These are phyloP conservation scores for Solanum acaule DNA, from an alignment of 257 asterid species.

Conservation along the genomic window DNA sequence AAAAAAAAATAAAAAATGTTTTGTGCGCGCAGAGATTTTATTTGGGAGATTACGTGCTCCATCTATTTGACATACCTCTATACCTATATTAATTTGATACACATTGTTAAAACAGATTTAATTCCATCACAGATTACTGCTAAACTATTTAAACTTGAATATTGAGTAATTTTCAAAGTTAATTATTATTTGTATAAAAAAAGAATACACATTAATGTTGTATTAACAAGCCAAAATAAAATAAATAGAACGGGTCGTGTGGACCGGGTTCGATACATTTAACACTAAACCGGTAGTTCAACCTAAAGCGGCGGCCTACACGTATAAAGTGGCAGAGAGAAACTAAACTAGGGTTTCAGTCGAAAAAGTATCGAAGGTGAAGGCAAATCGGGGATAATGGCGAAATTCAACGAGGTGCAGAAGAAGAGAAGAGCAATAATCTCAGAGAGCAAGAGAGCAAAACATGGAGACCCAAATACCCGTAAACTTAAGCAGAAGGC, in stretches of 20 bases:
- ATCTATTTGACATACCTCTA: neutral
- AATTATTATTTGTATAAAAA: neutral
- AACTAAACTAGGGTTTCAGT: neutral
- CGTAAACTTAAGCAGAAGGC: constrained; percentile 47
- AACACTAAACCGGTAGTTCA: neutral
- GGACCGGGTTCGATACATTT: neutral
- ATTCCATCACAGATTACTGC: neutral
- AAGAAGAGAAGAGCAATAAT: constrained; percentile 57
- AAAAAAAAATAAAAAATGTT: no score
- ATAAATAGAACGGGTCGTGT: neutral
- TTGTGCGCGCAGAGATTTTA: no score
- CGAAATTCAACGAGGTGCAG: constrained; percentile 63
- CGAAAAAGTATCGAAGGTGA: neutral
- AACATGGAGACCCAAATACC: constrained; percentile 46
- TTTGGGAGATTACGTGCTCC: no score
- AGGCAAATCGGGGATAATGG: constrained; percentile 22
- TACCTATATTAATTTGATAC: neutral
- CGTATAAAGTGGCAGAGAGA: neutral
- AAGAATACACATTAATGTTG: neutral
- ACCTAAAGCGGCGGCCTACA: neutral
- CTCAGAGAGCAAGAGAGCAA: constrained; percentile 42
- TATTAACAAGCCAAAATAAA: neutral
- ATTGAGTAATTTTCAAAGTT: neutral
- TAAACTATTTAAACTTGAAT: neutral
- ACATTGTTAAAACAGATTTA: neutral